Base-by-base conservation (phyloP, 2,329 filamentous ascomycete genomes). In the Colletotrichum orchidophilum region DNA sequence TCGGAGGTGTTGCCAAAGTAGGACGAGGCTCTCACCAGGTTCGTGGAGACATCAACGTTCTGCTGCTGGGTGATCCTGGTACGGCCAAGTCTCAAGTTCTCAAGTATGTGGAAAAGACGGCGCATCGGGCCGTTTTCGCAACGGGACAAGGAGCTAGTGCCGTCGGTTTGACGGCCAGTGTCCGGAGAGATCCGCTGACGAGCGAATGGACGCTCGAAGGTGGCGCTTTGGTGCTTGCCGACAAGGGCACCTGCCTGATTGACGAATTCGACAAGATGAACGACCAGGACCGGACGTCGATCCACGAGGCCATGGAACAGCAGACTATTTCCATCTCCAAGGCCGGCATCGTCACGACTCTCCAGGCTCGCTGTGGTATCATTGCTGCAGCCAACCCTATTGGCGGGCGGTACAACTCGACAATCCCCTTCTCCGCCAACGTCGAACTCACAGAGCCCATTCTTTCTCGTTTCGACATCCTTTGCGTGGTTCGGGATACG, bases 211-310 rank as follows among this genome's bases (percentile, higher is more conserved):
- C 96, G 6, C 86, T 99, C 2, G 96, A 99, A 83, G 96, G 96
- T 73, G 96, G 96, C 78, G 96, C 96, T 4, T 87, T 99, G 12
- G 96, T 99, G 77, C 90, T 99, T 66, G 96, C 96, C 18, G 96
- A 99, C 80, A 93, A 94, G 75, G 96, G 96, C 50, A 97, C 94
- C 18, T 98, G 96, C 78, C 87, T 99, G 33, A 99, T 99, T 73
- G 96, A 99, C 77, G 96, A 99, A 83, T 99, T 99, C 77, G 96
- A 99, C 88, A 99, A 99, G 87, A 99, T 99, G 96, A 98, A 98
- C 81, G 96, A 99, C 80, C 95, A 98, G 80, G 96, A 99, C 81
- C 91, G 96, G 74, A 98, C 96, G 1, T 97, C 95, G 8, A 99
- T 99, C 76, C 96, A 99, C 88, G 96, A 99, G 86, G 96, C 96